These are phyloP conservation scores for Teunomyces kruisii DNA, from an alignment of 805 yeast species.

Conservation along the genomic window DNA sequence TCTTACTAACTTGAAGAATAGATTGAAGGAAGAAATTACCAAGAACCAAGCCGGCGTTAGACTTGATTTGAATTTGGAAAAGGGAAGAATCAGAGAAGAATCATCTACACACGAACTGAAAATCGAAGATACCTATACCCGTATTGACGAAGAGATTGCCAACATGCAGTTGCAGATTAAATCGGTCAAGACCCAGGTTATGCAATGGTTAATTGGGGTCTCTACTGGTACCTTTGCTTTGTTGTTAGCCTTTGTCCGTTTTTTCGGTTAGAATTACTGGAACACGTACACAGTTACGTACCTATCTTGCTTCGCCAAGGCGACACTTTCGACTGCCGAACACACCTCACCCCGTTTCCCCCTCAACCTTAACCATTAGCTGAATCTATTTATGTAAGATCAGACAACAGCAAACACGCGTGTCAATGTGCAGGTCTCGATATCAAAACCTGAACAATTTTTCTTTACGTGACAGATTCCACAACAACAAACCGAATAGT, in stretches of 20 bases:
- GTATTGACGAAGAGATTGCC: constrained; percentile 92
- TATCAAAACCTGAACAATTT: neutral
- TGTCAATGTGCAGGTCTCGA: neutral
- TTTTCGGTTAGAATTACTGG: constrained; percentile 63
- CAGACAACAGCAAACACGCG: neutral
- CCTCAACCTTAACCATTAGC: too few species aligned
- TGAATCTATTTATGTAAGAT: neutral
- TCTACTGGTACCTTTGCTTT: constrained; percentile 97
- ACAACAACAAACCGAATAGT: neutral
- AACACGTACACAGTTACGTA: too few species aligned
- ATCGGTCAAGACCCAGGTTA: constrained; percentile 90
- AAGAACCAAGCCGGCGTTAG: constrained; percentile 88
- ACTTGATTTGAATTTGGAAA: constrained; percentile 86
- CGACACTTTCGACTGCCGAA: too few species aligned
- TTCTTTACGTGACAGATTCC: constrained; percentile 2
- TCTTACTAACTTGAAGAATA: constrained; percentile 79
- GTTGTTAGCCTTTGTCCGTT: constrained; percentile 85
- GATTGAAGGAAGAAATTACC: constrained; percentile 86
- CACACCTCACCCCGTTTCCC: too few species aligned
- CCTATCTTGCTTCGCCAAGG: too few species aligned
- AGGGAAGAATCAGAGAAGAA: constrained; percentile 94
- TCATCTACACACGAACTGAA: constrained; percentile 89
- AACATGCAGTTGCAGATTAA: constrained; percentile 95
- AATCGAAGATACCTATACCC: constrained; percentile 90
- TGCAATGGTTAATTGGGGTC: constrained; percentile 98